These are phyloP conservation scores for Ascochyta viciae-villosae DNA, from an alignment of 2,329 filamentous ascomycete genomes.

Conservation along the genomic window DNA sequence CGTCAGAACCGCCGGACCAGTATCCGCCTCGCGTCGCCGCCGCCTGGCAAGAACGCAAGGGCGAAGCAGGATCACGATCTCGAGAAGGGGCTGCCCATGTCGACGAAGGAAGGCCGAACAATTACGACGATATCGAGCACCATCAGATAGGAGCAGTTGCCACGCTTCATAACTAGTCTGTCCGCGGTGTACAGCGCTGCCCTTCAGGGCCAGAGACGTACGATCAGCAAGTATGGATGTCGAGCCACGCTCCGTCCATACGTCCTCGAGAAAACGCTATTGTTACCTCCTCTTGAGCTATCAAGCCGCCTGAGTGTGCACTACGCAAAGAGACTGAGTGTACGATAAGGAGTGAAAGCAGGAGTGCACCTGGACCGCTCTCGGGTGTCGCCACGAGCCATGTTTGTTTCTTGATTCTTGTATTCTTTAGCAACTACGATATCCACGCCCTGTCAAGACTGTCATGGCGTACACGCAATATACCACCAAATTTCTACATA, in stretches of 20 bases:
- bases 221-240: background rate
- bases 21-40: constrained; percentile 46
- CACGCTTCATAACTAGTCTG: background rate
- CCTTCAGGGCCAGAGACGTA: background rate
- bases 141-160: constrained; percentile 14
- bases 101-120: constrained; percentile 33
- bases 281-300: background rate
- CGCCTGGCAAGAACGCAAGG: constrained; percentile 32
- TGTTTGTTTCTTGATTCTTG: constrained; percentile 10
- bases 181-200: background rate
- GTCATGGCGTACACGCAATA: constrained; percentile 5
- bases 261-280: background rate
- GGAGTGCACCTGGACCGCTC: background rate
- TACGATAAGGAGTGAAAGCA: background rate
- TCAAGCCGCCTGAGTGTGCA: no score
- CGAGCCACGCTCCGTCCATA: constrained; percentile 5
- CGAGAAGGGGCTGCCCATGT: constrained; percentile 42
- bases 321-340: background rate
- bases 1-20: constrained; percentile 46
- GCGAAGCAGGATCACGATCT: constrained; percentile 37
- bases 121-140: constrained; percentile 47
- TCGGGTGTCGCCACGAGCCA: background rate
- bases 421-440: constrained; percentile 23
- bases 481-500: background rate
- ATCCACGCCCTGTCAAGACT: constrained; percentile 16